phyloP scores from a whole-genome alignment of 495 filamentous ascomycete species.

The Penicillium herquei region DNA sequence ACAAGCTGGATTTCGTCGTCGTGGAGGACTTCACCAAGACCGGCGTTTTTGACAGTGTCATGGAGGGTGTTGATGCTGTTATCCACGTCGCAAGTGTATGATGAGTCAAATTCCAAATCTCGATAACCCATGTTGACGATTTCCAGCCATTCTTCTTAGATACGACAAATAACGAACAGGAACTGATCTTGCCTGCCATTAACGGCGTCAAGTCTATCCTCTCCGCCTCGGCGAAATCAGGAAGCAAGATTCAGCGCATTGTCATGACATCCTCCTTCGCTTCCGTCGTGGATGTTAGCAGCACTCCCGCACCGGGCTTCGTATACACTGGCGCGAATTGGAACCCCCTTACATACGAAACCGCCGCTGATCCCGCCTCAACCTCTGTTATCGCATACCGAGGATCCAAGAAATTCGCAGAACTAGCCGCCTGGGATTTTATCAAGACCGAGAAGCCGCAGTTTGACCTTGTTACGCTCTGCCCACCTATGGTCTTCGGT shows the following conservation, averaged over 20 bases:
- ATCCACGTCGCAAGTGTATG: constrained; percentile 44
- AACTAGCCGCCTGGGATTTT: constrained; percentile 53
- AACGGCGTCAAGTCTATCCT: constrained; percentile 34
- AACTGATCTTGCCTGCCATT: constrained; percentile 73
- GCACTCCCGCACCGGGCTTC: constrained; percentile 39
- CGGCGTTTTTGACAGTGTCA: constrained; percentile 33
- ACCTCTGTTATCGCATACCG: constrained; percentile 56
- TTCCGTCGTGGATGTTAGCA: constrained; percentile 51
- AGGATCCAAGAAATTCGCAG: constrained; percentile 58
- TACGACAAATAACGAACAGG: constrained; percentile 58
- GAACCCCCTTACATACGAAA: constrained; percentile 68
- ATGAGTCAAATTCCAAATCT: neutral
- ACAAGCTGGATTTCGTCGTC: constrained; percentile 33
- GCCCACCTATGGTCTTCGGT: constrained; percentile 51
- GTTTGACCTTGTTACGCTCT: constrained; percentile 67
- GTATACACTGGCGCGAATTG: constrained; percentile 66
- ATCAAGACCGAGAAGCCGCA: constrained; percentile 62
- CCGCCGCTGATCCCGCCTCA: constrained; percentile 39
- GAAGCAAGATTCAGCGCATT: constrained; percentile 64
- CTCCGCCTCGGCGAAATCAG: constrained; percentile 38
- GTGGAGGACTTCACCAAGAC: constrained; percentile 36
- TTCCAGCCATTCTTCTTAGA: constrained; percentile 24
- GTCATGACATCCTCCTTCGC: constrained; percentile 78
- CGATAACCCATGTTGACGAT: neutral
- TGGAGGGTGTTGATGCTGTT: constrained; percentile 36